phyloP scores from a whole-genome alignment of 495 filamentous ascomycete genomes.

The Aspergillus coremiiformis region DNA sequence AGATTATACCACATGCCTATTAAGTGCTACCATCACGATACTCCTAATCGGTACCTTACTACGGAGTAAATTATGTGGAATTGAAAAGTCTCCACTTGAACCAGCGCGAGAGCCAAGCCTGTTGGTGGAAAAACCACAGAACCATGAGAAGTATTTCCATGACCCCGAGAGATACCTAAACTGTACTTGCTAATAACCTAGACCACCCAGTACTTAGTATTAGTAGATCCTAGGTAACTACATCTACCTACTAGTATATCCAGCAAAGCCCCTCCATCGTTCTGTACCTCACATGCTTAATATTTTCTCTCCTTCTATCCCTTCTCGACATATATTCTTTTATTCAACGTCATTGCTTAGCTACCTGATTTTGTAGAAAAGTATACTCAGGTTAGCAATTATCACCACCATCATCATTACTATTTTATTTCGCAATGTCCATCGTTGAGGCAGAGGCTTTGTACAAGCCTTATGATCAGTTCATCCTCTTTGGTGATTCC shows the following conservation, averaged over 20 bases:
- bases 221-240: too few species aligned
- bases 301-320: background rate
- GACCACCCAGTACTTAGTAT: too few species aligned
- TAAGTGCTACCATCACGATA: too few species aligned
- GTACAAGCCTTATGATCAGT: conserved; percentile 52
- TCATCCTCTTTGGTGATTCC: conserved; percentile 78
- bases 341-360: too few species aligned
- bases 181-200: too few species aligned
- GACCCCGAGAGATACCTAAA: too few species aligned
- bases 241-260: background rate
- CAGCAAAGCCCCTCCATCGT: background rate
- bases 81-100: background rate
- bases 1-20: too few species aligned
- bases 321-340: background rate
- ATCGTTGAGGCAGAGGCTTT: conserved; percentile 10
- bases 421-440: background rate
- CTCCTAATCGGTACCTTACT: too few species aligned
- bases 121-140: conserved; percentile 2
- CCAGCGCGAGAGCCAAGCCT: background rate
- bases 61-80: background rate
- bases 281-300: background rate
- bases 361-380: too few species aligned
- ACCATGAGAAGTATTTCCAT: conserved; percentile 12
- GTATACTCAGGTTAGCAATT: too few species aligned
- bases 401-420: background rate